Conservation (phyloP, 495 filamentous ascomycete species). For the Ascobolus immersus region DNA sequence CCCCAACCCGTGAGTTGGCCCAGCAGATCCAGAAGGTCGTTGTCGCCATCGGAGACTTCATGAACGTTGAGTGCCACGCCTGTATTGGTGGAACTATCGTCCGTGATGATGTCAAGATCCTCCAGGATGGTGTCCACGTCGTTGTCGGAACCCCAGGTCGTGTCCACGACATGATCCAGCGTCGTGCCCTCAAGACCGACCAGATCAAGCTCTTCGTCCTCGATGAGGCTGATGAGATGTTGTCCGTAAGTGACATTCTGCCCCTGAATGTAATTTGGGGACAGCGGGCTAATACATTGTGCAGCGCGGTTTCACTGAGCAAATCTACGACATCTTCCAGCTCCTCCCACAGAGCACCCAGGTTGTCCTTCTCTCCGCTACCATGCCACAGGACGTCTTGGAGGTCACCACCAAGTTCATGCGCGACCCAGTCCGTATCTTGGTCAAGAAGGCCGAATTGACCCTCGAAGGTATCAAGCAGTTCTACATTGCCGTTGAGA, state of each 20-base stretch:
- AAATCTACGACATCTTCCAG: slow-evolving; percentile 99
- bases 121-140: slow-evolving; percentile 85
- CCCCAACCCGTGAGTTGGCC: slow-evolving; percentile 89
- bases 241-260: slow-evolving; percentile 40
- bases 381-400: slow-evolving; percentile 94
- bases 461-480: slow-evolving; percentile 99
- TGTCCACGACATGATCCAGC: slow-evolving; percentile 97
- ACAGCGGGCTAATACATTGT: slow-evolving; percentile 4
- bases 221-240: slow-evolving; percentile 96
- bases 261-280: background rate
- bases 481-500: slow-evolving; percentile 98
- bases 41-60: slow-evolving; percentile 94
- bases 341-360: slow-evolving; percentile 91
- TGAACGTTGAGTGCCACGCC: slow-evolving; percentile 96
- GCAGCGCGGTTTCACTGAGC: slow-evolving; percentile 90
- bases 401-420: slow-evolving; percentile 99
- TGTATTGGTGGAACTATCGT: slow-evolving; percentile 98
- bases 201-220: slow-evolving; percentile 99
- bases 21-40: slow-evolving; percentile 99
- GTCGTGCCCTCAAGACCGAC: slow-evolving; percentile 76
- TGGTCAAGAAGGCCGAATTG: slow-evolving; percentile 98
- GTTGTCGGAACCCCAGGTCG: slow-evolving; percentile 92
- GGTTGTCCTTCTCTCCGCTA: slow-evolving; percentile 89
- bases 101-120: slow-evolving; percentile 88
- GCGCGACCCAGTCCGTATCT: slow-evolving; percentile 93